Evolutionary conservation across 2,329 filamentous ascomycete genomes (phyloP).

Genomic region (Clonostachys chloroleuca): DNA sequence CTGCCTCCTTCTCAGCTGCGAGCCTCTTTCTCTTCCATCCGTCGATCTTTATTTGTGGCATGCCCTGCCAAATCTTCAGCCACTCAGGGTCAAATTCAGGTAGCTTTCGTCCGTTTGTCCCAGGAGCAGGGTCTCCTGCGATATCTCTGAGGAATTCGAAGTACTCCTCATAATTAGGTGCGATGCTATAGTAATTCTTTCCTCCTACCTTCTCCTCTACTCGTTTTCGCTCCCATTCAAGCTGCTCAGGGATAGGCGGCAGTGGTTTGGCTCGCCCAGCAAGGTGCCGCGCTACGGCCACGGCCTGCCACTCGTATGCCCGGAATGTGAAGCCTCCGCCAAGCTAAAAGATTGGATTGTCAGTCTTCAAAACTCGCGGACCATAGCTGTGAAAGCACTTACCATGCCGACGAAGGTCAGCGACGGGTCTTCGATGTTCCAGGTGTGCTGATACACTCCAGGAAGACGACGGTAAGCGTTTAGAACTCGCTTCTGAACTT

Average conservation of each 20-base stretch:
- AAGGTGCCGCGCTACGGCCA: slow-evolving; percentile 53
- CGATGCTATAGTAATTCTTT: slow-evolving; percentile 49
- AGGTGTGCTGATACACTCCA: neutral
- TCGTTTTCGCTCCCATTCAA: too few relatives aligned
- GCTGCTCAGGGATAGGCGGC: too few relatives aligned
- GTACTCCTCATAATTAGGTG: slow-evolving; percentile 56
- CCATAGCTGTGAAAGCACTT: neutral
- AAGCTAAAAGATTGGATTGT: neutral
- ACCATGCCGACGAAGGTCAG: neutral
- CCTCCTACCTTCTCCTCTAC: slow-evolving; percentile 45
- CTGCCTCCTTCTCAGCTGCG: too few relatives aligned
- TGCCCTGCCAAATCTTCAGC: neutral
- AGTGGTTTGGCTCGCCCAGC: slow-evolving; percentile 48
- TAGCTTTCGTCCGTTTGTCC: neutral
- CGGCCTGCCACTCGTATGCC: slow-evolving; percentile 65
- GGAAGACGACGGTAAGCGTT: neutral
- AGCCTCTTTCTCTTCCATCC: neutral
- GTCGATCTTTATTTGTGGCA: neutral
- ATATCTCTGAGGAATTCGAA: slow-evolving; percentile 52
- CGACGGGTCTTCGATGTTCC: neutral
- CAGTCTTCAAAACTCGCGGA: too few relatives aligned
- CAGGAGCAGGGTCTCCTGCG: slow-evolving; percentile 26
- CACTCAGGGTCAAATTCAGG: neutral
- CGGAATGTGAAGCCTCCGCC: slow-evolving; percentile 59
- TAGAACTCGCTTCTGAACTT: neutral